Evolutionary conservation across 306 rosid genomes (phyloP), one percentile per base, ranked within the genome.

Genomic region (Cucurbita maxima): DNA sequence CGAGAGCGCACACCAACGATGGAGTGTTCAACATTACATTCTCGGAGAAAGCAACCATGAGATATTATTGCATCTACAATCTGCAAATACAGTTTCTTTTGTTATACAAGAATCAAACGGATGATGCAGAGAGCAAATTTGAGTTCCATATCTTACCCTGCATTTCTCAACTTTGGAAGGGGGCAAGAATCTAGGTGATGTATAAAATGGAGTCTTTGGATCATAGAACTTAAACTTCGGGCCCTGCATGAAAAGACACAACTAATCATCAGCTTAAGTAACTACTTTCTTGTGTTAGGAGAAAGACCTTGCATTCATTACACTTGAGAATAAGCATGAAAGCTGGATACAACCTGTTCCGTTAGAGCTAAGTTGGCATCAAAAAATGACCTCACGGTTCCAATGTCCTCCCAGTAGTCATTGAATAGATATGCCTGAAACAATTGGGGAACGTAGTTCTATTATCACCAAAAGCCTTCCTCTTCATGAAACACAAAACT

Each of bases 341-440:
- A 47, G 51, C 15, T 47, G 51, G 51, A 40, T n/a, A 47, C 1
- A 16, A 90, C 98, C 86, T 86, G 95, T n/a, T 89, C 96, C 71
- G 99, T 94, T 51, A 94, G 90, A 73, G 95, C 99, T 78, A 94
- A 78, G 83, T 91, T 94, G 69, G 99, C 90, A 74, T 89, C 91
- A 59, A 94, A 94, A 80, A 94, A 91, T 62, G 99, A 91, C 84
- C 88, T 83, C 34, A 94, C 81, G 69, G 99, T 94, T 83, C 97
- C 99, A 76, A 94, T 91, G 78, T 91, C 99, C 81, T 94, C 99
- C 99, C 99, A 94, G 80, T 94, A 91, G 80, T 94, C 97, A 81
- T 94, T 91, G 84, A 91, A 94, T 75, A 94, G 77, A 84, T 84
- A 91, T 45, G 99, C 97, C 99, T 94, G 83, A 74, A 38, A 80